These are phyloP conservation scores for Clathrus columnatus DNA, from an alignment of 768 basidiomycete genomes.

Conservation along the genomic window DNA sequence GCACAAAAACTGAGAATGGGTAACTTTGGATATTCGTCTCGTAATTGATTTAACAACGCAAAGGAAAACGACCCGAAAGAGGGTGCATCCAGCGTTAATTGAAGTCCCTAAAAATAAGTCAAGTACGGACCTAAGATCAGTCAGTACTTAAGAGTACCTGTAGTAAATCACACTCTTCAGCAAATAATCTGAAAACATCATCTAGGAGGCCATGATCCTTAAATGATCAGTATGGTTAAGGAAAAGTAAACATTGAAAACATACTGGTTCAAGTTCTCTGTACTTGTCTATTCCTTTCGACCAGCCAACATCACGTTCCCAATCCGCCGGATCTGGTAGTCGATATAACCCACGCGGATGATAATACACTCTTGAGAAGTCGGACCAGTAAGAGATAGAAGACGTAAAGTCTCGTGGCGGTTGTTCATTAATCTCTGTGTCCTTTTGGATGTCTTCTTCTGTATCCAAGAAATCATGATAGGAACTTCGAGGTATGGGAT, in stretches of 20 bases:
- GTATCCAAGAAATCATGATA: constrained; percentile 42
- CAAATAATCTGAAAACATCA: constrained; percentile 50
- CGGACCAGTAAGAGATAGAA: constrained; percentile 53
- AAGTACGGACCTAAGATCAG: background rate
- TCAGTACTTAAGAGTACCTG: constrained; percentile 39
- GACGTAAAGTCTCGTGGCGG: constrained; percentile 18
- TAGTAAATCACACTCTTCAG: constrained; percentile 68
- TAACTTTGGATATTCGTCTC: constrained; percentile 62
- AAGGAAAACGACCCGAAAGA: constrained; percentile 59
- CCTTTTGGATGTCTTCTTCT: constrained; percentile 14
- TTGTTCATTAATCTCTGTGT: constrained; percentile 17
- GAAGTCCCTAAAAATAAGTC: constrained; percentile 45
- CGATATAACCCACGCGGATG: constrained; percentile 57
- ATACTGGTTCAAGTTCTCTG: constrained; percentile 45
- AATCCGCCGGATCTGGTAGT: constrained; percentile 48
- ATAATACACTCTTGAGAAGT: constrained; percentile 57
- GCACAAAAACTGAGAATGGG: constrained; percentile 49
- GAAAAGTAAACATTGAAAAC: constrained; percentile 10
- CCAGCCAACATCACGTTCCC: constrained; percentile 56
- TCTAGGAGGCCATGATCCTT: constrained; percentile 65
- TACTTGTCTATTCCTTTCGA: constrained; percentile 42
- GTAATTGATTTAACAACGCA: constrained; percentile 48
- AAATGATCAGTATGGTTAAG: constrained; percentile 6
- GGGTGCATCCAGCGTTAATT: constrained; percentile 40
- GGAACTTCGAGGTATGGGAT: constrained; percentile 41